These are phyloP conservation scores for Chalciporus sp. DNA, from an alignment of 1,284 basidiomycete genomes.

Conservation along the genomic window DNA sequence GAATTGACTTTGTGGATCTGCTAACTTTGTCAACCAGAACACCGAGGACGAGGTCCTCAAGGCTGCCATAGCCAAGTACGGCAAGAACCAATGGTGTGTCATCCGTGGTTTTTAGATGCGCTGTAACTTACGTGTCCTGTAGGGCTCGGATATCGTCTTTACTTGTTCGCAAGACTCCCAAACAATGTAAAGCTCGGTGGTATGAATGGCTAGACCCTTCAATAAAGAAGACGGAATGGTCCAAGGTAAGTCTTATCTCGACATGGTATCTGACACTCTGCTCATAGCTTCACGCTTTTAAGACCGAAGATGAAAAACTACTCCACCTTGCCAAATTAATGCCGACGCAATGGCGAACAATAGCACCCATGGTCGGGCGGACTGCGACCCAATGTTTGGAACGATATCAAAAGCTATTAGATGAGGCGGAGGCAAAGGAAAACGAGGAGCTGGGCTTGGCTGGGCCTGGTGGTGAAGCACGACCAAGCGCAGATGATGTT, in stretches of 20 bases:
- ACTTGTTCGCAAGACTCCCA: slow-evolving; percentile 97
- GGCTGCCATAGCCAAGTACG: slow-evolving; percentile 96
- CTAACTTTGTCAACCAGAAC: slow-evolving; percentile 52
- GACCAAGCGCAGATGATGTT: slow-evolving; percentile 90
- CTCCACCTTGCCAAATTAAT: slow-evolving; percentile 98
- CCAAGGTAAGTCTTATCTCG: slow-evolving; percentile 62
- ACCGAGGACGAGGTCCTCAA: slow-evolving; percentile 98
- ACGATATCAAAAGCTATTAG: slow-evolving; percentile 95
- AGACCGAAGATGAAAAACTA: slow-evolving; percentile 98
- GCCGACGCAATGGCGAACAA: slow-evolving; percentile 99
- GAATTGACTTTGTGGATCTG: slow-evolving; percentile 12
- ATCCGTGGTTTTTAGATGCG: background rate
- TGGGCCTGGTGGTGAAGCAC: slow-evolving; percentile 80
- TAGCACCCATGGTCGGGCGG: slow-evolving; percentile 98
- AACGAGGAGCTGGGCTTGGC: slow-evolving; percentile 90
- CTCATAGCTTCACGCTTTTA: slow-evolving; percentile 5
- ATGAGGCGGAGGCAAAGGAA: slow-evolving; percentile 96
- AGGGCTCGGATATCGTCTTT: slow-evolving; percentile 99
- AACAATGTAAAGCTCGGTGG: slow-evolving; percentile 99
- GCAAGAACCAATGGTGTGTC: slow-evolving; percentile 90
- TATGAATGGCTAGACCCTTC: slow-evolving; percentile 99
- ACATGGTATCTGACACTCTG: background rate
- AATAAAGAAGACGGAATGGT: slow-evolving; percentile 99
- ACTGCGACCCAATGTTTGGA: slow-evolving; percentile 99
- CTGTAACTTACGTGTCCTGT: slow-evolving; percentile 10